phyloP scores from a whole-genome alignment of 176 grass and related monocot species.

The Paspalum vaginatum region DNA sequence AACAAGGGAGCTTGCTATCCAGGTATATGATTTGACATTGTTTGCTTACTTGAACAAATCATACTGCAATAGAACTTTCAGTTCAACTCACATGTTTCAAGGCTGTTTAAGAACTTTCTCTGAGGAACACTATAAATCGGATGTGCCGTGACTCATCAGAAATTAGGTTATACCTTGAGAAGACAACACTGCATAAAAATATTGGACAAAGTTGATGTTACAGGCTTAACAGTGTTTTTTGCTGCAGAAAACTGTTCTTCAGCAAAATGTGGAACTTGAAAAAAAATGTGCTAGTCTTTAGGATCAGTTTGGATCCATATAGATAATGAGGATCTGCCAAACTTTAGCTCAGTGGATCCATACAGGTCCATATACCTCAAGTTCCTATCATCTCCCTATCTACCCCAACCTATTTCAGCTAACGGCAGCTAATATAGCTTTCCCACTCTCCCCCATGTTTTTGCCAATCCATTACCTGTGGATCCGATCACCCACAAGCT shows the following conservation, averaged over 20 bases:
- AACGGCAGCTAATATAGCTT: too few species aligned
- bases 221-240: not conserved
- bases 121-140: not conserved
- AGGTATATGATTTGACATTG: conserved; percentile 43
- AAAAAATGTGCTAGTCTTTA: too few species aligned
- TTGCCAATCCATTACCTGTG: too few species aligned
- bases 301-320: too few species aligned
- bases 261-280: not conserved
- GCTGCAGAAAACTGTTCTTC: not conserved
- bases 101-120: not conserved
- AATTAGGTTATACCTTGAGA: not conserved
- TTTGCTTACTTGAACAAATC: conserved; percentile 10
- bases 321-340: too few species aligned
- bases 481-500: too few species aligned
- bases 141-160: not conserved
- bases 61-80: not conserved
- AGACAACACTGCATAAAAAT: not conserved
- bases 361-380: too few species aligned
- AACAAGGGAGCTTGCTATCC: conserved; percentile 76
- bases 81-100: not conserved
- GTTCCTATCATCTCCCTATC: too few species aligned
- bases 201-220: not conserved
- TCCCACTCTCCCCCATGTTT: too few species aligned
- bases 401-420: too few species aligned
- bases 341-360: too few species aligned